Evolutionary conservation across 2,329 filamentous ascomycete species (phyloP).

Genomic region (Diplocarpon mali): DNA sequence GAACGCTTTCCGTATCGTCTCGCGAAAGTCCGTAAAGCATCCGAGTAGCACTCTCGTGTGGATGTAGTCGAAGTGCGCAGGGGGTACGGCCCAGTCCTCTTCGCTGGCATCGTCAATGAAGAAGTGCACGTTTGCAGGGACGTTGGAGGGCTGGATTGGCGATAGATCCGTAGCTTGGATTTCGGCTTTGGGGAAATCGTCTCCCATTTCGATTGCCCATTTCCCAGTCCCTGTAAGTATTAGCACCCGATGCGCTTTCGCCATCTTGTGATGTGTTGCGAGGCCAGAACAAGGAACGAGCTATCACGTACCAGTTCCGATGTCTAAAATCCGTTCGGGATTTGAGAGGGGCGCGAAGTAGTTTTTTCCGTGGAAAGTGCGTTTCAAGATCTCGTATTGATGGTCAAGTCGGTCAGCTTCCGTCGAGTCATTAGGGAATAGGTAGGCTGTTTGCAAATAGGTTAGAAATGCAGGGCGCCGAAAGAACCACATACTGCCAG

Average conservation of each 20-base stretch:
- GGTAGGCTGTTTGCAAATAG: conserved; percentile 18
- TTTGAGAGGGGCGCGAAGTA: conserved; percentile 33
- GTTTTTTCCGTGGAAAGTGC: conserved; percentile 26
- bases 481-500: conserved; percentile 7
- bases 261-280: too few species aligned
- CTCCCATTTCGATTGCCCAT: conserved; percentile 52
- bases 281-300: too few species aligned
- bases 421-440: conserved; percentile 36
- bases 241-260: too few species aligned
- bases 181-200: conserved; percentile 45
- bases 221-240: conserved; percentile 45
- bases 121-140: conserved; percentile 65
- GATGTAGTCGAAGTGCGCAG: conserved; percentile 44
- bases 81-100: conserved; percentile 35
- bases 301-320: too few species aligned
- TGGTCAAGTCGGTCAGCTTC: conserved; percentile 39
- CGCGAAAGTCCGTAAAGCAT: conserved; percentile 18
- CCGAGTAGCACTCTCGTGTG: conserved; percentile 35
- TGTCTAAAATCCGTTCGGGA: conserved; percentile 26
- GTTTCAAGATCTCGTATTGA: conserved; percentile 37
- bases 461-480: background rate
- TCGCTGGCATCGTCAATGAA: conserved; percentile 37
- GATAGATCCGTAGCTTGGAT: conserved; percentile 56
- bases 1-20: conserved; percentile 15
- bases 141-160: conserved; percentile 52